Evolutionary conservation across 2,329 filamentous ascomycete genomes (phyloP), one percentile per base, ranked within the genome.

Genomic region (Neofusicoccum parvum): DNA sequence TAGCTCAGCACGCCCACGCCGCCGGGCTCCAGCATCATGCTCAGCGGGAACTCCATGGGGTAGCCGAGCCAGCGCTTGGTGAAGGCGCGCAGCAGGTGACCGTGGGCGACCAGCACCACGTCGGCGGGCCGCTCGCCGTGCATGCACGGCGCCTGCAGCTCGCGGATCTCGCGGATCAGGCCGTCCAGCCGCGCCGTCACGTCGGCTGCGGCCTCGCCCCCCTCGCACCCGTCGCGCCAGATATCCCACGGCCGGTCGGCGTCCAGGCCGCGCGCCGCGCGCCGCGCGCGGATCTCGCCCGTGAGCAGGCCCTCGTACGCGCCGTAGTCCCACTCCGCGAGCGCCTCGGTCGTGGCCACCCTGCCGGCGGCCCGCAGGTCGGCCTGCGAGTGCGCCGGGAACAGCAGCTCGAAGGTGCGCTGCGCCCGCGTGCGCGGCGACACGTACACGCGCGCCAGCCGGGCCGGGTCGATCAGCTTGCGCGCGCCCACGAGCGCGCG

Each of bases 281-380:
- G 84, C 66, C 81, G 43, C 0, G 32, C 34, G 37, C 86, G 82
- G 73, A 96, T 96, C 69, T 92, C 83, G 15, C 83, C 79, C 68
- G 85, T 89, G 41, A 90, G 92, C 74, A 95, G 85, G 9, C 92
- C 92, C 79, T 96, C 92, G 74, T 96, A 96, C 70, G 90, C 86
- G 50, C 91, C 92, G 74, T 96, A 96, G 78, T 95, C 90, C 92
- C 92, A 95, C 76, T 95, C 92, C 15, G 90, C 86, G 65, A 96
- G 87, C 67, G 88, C 88, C 60, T 92, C 85, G 1, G 89, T 91
- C 68, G 92, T 80, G 71, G 91, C 83, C 23, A 94, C 82, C n/a
- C 20, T 37, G 20, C 65, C 48, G 15, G 23, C 46, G 39, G 64
- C 20, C 49, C 17, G 50, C 32, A 59, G 50, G 49, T 39, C 43